A percentile compares a stretch with the other conserved stretches of the same genome.
Evolutionary conservation across 2,329 filamentous ascomycete genomes (phyloP).

Genomic region (Sporothrix variecibatus): DNA sequence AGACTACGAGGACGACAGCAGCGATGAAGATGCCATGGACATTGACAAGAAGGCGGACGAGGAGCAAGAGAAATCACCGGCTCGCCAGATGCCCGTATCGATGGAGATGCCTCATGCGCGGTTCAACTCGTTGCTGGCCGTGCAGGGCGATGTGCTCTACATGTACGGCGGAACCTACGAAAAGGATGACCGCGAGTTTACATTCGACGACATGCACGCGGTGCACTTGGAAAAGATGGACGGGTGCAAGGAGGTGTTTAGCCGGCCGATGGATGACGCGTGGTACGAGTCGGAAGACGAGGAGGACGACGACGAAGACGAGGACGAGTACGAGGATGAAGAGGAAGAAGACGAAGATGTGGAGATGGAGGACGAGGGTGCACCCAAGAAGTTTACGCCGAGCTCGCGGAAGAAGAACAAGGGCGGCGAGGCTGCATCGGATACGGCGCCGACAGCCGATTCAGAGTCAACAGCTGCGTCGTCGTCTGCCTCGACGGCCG

Average conservation of each 20-base stretch:
- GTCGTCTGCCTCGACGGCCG: neutral
- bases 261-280: conserved; percentile 73
- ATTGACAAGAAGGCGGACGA: conserved; percentile 55
- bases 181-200: conserved; percentile 91
- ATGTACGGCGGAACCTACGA: conserved; percentile 96
- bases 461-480: conserved; percentile 37
- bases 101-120: conserved; percentile 86
- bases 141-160: conserved; percentile 90
- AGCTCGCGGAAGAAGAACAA: conserved; percentile 61
- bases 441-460: conserved; percentile 50
- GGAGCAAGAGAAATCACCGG: conserved; percentile 58
- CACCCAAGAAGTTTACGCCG: conserved; percentile 48
- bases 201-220: conserved; percentile 91
- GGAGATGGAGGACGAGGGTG: conserved; percentile 50
- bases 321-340: conserved; percentile 61
- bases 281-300: conserved; percentile 70
- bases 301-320: conserved; percentile 59
- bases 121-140: conserved; percentile 87
- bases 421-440: conserved; percentile 40
- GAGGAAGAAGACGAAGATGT: conserved; percentile 60
- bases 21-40: conserved; percentile 56
- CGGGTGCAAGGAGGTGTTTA: conserved; percentile 89
- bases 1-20: conserved; percentile 50
- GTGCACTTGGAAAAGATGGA: conserved; percentile 94
- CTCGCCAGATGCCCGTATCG: conserved; percentile 64